Evolutionary conservation across 139 green algal genomes (phyloP), one percentile per base, ranked within the genome.

Genomic region (Chlamydomonas applanata): DNA sequence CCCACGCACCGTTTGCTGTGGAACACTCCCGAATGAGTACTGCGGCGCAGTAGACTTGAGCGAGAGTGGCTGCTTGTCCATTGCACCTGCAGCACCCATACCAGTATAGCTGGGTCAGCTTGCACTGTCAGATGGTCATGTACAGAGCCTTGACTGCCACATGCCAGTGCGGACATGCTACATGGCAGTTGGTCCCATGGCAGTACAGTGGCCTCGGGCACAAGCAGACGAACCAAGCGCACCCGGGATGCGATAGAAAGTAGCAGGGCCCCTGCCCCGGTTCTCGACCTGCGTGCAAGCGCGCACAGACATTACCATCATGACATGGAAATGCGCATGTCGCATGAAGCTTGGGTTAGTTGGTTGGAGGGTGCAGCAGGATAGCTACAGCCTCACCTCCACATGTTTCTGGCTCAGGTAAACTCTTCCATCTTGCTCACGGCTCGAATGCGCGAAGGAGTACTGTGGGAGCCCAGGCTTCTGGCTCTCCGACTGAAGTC

Each of bases 281-380:
- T 56, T 36, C n/a, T 76, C 75, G 4, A 75, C 60, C 74, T 79
- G 40, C 24, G n/a, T n/a, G n/a, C n/a, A n/a, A n/a, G n/a, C n/a
- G n/a, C n/a, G n/a, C n/a, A n/a, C n/a, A n/a, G n/a, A n/a, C n/a
- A n/a, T n/a, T n/a, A n/a, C 59, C 46, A 70, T 40, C 25, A 22
- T 22, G 59, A 40, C 11, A 36, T 17, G 59, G 36, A 66, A 25
- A 66, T 27, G 11, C 29, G 25, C 11, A n/a, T 25, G n/a, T 25
- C 53, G 20, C 53, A 25, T 62, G 53, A 25, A 56, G 53, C 22
- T 62, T 62, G 7, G 40, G 40, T 19, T 19, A 49, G 40, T n/a
- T n/a, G n/a, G n/a, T n/a, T n/a, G n/a, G n/a, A n/a, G n/a, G n/a
- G n/a, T n/a, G n/a, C n/a, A n/a, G n/a, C n/a, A n/a, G n/a, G n/a